These are phyloP conservation scores for Sclerotinia trifoliorum DNA, from an alignment of 2,329 filamentous ascomycete species.

Conservation along the genomic window DNA sequence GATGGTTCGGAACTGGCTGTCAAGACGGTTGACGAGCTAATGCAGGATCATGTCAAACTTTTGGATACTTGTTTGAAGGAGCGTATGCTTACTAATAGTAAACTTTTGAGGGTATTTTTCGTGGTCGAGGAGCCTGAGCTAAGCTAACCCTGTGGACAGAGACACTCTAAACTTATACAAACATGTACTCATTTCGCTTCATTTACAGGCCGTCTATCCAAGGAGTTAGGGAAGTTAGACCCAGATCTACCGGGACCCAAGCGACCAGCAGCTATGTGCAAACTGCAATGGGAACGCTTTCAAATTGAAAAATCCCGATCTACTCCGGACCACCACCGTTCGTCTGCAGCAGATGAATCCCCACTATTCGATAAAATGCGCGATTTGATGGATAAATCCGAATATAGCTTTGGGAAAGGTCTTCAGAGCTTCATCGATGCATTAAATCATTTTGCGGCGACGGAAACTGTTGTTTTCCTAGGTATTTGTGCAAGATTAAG, in stretches of 20 bases:
- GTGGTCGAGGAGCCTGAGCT: neutral
- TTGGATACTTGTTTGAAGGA: slow-evolving; percentile 67
- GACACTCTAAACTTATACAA: slow-evolving; percentile 89
- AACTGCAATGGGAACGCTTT: slow-evolving; percentile 59
- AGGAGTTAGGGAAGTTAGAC: slow-evolving; percentile 82
- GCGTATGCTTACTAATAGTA: slow-evolving; percentile 98
- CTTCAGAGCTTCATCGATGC: slow-evolving; percentile 91
- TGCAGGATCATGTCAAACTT: slow-evolving; percentile 99
- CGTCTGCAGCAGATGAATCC: neutral
- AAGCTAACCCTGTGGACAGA: slow-evolving; percentile 53
- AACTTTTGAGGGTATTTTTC: slow-evolving; percentile 72
- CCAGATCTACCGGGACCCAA: slow-evolving; percentile 65
- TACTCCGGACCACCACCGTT: slow-evolving; percentile 28
- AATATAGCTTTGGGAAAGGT: slow-evolving; percentile 87
- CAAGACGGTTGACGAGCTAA: slow-evolving; percentile 43
- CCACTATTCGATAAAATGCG: slow-evolving; percentile 52
- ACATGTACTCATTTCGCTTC: slow-evolving; percentile 92
- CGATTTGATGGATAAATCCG: slow-evolving; percentile 86
- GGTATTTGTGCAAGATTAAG: slow-evolving; percentile 83
- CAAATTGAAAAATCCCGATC: slow-evolving; percentile 43
- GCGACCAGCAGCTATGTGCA: slow-evolving; percentile 58
- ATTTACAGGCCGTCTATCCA: slow-evolving; percentile 82
- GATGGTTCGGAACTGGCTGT: slow-evolving; percentile 42
- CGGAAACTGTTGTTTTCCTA: slow-evolving; percentile 80
- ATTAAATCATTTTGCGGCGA: slow-evolving; percentile 94